These are phyloP conservation scores for Oenanthe sinensis DNA, from an alignment of 129 eudicot genomes.

Conservation along the genomic window DNA sequence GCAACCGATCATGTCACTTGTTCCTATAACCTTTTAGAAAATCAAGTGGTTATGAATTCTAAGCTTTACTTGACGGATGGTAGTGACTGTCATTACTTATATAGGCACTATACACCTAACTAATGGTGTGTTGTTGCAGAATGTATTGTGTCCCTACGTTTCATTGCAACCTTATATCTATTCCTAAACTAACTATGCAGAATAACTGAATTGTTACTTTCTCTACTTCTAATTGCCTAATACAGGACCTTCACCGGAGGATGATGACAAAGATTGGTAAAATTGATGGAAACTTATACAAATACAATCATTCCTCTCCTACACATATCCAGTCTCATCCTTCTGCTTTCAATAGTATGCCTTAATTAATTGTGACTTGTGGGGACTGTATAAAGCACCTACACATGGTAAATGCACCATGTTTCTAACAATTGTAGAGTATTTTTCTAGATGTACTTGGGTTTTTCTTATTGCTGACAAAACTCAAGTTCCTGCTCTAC, in stretches of 20 bases:
- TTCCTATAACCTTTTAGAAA: too few relatives aligned
- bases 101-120: too few relatives aligned
- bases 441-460: conserved; percentile 4
- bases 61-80: too few relatives aligned
- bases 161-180: not conserved
- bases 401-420: not conserved
- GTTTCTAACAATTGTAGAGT: conserved; percentile 18
- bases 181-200: not conserved
- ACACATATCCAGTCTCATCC: too few relatives aligned
- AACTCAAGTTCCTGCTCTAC: not conserved
- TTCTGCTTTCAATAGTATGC: not conserved
- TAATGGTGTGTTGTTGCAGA: too few relatives aligned
- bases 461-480: not conserved
- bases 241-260: not conserved
- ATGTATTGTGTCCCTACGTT: conserved; percentile 8
- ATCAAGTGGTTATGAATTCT: too few relatives aligned
- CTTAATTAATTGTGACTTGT: conserved; percentile 12
- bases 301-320: too few relatives aligned
- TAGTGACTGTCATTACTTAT: too few relatives aligned
- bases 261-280: not conserved
- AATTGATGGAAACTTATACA: not conserved
- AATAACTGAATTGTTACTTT: not conserved
- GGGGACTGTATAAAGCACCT: conserved; percentile 2
- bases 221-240: too few relatives aligned
- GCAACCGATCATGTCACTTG: too few relatives aligned